Evolutionary conservation across 306 rosid genomes (phyloP).

Genomic region (Acmispon strigosus): DNA sequence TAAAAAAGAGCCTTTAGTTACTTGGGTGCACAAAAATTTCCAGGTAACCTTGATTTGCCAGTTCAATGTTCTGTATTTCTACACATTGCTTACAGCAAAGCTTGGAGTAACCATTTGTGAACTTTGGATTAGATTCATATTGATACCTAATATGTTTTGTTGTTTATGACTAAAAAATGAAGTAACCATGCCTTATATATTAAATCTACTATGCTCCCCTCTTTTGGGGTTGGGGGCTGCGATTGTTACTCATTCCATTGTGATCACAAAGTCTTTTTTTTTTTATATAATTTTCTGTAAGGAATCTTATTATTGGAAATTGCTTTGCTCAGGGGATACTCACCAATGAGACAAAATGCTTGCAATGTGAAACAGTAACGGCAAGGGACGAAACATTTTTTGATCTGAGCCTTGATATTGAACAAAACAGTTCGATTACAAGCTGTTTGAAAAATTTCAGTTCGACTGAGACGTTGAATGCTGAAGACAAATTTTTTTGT

Average conservation of each 20-base stretch:
- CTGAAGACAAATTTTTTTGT: conserved; percentile 96
- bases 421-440: conserved; percentile 97
- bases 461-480: conserved; percentile 94
- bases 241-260: too few relatives aligned
- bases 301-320: conserved; percentile 33
- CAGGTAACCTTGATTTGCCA: conserved; percentile 63
- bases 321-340: conserved; percentile 76
- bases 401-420: conserved; percentile 98
- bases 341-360: conserved; percentile 96
- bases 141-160: too few relatives aligned
- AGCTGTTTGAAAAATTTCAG: conserved; percentile 99
- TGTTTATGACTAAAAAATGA: too few relatives aligned
- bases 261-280: too few relatives aligned
- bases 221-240: not conserved
- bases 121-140: not conserved
- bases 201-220: too few relatives aligned
- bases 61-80: not conserved
- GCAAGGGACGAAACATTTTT: conserved; percentile 95
- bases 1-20: conserved; percentile 81
- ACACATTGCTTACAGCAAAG: conserved; percentile 14
- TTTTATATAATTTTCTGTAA: not conserved
- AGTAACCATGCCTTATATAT: too few relatives aligned
- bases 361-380: conserved; percentile 97
- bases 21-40: conserved; percentile 98
- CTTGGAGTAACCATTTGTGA: not conserved